Evolutionary conservation across 2,329 filamentous ascomycete species (phyloP).

Genomic region (Trichothecium roseum): DNA sequence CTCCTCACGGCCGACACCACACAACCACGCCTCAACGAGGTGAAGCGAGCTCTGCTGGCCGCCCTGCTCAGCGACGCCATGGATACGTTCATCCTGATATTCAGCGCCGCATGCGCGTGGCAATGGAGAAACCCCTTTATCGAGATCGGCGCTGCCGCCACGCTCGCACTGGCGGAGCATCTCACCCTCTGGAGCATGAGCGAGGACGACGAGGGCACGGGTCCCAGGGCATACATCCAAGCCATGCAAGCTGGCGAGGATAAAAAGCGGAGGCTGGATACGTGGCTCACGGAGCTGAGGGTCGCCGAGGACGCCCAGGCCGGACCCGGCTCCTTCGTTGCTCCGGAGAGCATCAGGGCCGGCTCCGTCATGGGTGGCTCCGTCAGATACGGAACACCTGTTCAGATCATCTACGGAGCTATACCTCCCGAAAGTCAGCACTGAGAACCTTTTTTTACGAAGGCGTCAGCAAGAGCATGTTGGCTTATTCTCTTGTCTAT

Average conservation of each 20-base stretch:
- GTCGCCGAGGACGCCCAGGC: slow-evolving; percentile 1
- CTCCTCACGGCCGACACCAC: slow-evolving; percentile 14
- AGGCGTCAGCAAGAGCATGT: too few relatives aligned
- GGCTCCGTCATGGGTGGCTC: too few relatives aligned
- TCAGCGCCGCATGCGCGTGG: slow-evolving; percentile 19
- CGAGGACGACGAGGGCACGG: slow-evolving; percentile 12
- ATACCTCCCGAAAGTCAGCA: too few relatives aligned
- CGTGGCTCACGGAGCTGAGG: slow-evolving; percentile 19
- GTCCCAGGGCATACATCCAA: slow-evolving; percentile 6
- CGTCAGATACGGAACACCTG: too few relatives aligned
- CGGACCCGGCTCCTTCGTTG: too few relatives aligned
- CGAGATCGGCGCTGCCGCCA: slow-evolving; percentile 17
- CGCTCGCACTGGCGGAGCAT: slow-evolving; percentile 20
- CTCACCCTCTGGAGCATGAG: slow-evolving; percentile 21
- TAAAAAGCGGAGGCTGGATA: slow-evolving; percentile 18
- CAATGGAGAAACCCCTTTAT: slow-evolving; percentile 17
- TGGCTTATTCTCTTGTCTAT: too few relatives aligned
- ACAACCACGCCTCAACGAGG: slow-evolving; percentile 11
- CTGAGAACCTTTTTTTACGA: too few relatives aligned
- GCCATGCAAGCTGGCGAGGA: slow-evolving; percentile 11
- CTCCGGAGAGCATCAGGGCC: too few relatives aligned
- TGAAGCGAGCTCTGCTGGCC: slow-evolving; percentile 17
- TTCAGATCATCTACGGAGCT: too few relatives aligned
- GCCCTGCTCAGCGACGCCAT: slow-evolving; percentile 21
- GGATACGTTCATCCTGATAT: slow-evolving; percentile 22